Evolutionary conservation across 2,329 filamentous ascomycete species (phyloP).

Genomic region (Aspergillus ruber): DNA sequence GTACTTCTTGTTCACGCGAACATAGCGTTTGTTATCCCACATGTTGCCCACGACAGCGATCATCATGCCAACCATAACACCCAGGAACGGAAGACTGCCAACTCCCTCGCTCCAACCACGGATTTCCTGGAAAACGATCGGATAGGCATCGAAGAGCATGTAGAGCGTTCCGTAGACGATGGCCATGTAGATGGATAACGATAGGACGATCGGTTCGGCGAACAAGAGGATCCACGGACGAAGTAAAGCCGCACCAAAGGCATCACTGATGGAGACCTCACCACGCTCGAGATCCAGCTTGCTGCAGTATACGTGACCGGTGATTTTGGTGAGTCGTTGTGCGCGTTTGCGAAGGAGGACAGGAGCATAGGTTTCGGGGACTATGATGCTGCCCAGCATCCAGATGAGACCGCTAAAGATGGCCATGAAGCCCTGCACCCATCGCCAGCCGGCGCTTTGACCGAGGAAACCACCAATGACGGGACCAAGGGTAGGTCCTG

Average conservation of each 20-base stretch:
- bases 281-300: slow-evolving; percentile 29
- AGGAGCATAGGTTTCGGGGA: slow-evolving; percentile 44
- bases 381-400: slow-evolving; percentile 32
- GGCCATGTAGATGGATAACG: slow-evolving; percentile 40
- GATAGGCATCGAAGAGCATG: slow-evolving; percentile 44
- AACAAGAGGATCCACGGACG: slow-evolving; percentile 42
- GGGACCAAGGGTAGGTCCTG: slow-evolving; percentile 45
- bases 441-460: slow-evolving; percentile 40
- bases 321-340: slow-evolving; percentile 35
- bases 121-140: slow-evolving; percentile 39
- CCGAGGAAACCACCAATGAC: slow-evolving; percentile 48
- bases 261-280: slow-evolving; percentile 28
- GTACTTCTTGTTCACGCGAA: slow-evolving; percentile 33
- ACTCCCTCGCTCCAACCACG: slow-evolving; percentile 39
- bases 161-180: slow-evolving; percentile 44
- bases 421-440: slow-evolving; percentile 41
- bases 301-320: slow-evolving; percentile 38
- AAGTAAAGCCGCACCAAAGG: slow-evolving; percentile 37
- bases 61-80: slow-evolving; percentile 30
- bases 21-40: slow-evolving; percentile 25
- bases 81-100: slow-evolving; percentile 39
- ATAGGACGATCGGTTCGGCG: slow-evolving; percentile 42
- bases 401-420: slow-evolving; percentile 40
- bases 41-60: slow-evolving; percentile 28
- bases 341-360: slow-evolving; percentile 43